Evolutionary conservation across 352 stramenopile species (phyloP).

Genomic region (Pythium insidiosum): DNA sequence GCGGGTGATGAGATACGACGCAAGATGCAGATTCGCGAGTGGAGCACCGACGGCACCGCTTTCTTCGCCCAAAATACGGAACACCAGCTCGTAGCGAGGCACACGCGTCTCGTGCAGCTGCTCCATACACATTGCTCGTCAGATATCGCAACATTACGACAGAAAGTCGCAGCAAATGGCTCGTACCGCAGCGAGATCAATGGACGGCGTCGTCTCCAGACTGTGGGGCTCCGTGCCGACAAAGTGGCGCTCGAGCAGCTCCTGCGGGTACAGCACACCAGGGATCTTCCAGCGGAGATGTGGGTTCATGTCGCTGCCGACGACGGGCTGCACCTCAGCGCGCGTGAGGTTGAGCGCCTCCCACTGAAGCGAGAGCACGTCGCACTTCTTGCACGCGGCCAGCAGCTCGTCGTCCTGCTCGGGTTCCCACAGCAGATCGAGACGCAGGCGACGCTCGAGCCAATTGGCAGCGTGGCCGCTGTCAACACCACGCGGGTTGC

Average conservation of each 20-base stretch:
- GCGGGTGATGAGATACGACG: conserved; percentile 59
- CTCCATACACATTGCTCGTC: not conserved
- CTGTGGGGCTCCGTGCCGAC: conserved; percentile 26
- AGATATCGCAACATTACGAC: too few species aligned
- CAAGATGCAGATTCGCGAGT: conserved; percentile 56
- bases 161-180: too few species aligned
- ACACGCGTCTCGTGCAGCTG: conserved; percentile 54
- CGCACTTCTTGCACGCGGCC: conserved; percentile 48
- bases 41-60: conserved; percentile 52
- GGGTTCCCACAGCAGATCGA: conserved; percentile 57
- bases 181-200: conserved; percentile 42
- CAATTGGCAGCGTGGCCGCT: conserved; percentile 32
- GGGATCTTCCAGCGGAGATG: conserved; percentile 36
- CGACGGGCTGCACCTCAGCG: conserved; percentile 7
- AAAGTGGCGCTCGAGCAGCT: conserved; percentile 34
- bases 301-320: conserved; percentile 20
- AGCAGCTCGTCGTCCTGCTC: conserved; percentile 47
- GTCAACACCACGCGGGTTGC: conserved; percentile 36
- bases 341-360: conserved; percentile 46
- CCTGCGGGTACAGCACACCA: conserved; percentile 47
- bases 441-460: conserved; percentile 57
- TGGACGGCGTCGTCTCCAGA: conserved; percentile 27
- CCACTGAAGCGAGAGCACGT: conserved; percentile 49
- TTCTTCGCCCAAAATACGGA: conserved; percentile 69
- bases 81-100: conserved; percentile 56